Conservation (phyloP, 2,329 filamentous ascomycete genomes). For the Decorospora gaudefroyi region DNA sequence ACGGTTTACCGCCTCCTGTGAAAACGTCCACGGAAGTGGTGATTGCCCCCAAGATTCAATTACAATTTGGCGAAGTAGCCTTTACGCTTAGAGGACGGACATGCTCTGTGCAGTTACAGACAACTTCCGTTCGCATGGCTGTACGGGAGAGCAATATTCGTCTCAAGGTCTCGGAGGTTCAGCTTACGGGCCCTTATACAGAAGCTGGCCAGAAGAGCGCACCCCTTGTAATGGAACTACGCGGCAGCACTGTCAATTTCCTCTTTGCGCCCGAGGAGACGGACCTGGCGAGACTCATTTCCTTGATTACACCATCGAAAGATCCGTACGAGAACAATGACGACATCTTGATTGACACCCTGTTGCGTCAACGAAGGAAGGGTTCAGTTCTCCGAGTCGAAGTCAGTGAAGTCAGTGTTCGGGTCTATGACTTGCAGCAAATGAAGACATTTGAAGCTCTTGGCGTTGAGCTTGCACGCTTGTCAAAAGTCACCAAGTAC, state of each 20-base stretch:
- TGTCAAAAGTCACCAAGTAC: constrained; percentile 91
- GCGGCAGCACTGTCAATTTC: constrained; percentile 71
- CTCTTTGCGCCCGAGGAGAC: constrained; percentile 71
- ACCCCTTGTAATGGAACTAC: constrained; percentile 66
- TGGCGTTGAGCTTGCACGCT: constrained; percentile 75
- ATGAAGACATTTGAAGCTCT: constrained; percentile 71
- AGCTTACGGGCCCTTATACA: constrained; percentile 71
- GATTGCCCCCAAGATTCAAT: constrained; percentile 66
- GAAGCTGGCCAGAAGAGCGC: constrained; percentile 59
- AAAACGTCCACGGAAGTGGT: constrained; percentile 21
- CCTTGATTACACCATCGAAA: constrained; percentile 87
- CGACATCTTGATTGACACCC: constrained; percentile 91
- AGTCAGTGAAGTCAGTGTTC: constrained; percentile 66
- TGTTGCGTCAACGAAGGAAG: constrained; percentile 83
- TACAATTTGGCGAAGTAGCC: constrained; percentile 75
- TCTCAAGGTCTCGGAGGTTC: constrained; percentile 74
- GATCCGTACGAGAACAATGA: constrained; percentile 87
- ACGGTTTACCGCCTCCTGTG: constrained; percentile 42
- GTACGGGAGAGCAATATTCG: constrained; percentile 73
- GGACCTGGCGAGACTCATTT: constrained; percentile 80
- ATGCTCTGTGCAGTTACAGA: constrained; percentile 73
- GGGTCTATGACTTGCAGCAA: constrained; percentile 66
- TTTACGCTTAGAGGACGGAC: constrained; percentile 77
- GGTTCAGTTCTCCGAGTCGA: constrained; percentile 77
- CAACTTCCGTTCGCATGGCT: constrained; percentile 80